Evolutionary conservation across 257 asterid genomes (phyloP).

Genomic region (Solanum raphanifolium): DNA sequence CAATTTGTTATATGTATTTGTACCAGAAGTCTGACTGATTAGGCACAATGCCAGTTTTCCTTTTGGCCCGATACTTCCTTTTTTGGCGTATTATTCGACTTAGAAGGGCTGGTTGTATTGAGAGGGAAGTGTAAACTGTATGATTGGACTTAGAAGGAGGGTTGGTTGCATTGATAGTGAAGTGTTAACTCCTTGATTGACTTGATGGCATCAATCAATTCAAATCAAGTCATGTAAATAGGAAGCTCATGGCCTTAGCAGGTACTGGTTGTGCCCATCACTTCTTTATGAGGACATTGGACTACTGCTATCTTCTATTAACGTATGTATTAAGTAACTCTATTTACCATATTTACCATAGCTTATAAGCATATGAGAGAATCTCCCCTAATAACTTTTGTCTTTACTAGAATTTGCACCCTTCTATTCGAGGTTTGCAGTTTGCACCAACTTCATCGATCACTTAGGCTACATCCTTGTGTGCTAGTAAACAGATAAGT

Average conservation of each 20-base stretch:
- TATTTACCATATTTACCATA: not conserved
- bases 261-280: not conserved
- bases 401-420: not conserved
- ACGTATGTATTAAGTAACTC: not conserved
- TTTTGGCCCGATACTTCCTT: not conserved
- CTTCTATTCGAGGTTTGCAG: not conserved
- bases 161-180: not conserved
- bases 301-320: not conserved
- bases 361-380: not conserved
- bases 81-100: not conserved
- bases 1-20: not conserved
- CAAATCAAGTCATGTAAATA: not conserved
- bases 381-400: not conserved
- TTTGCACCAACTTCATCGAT: not conserved
- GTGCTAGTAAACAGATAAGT: not conserved
- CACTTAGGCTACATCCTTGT: not conserved
- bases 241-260: not conserved
- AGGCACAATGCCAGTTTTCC: not conserved
- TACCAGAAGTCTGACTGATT: not conserved
- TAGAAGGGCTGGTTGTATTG: not conserved
- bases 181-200: not conserved
- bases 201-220: not conserved
- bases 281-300: not conserved
- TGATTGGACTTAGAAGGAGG: not conserved
- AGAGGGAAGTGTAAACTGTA: not conserved